Conservation (phyloP, 331 rosid species). For the Erythrophleum ivorense region DNA sequence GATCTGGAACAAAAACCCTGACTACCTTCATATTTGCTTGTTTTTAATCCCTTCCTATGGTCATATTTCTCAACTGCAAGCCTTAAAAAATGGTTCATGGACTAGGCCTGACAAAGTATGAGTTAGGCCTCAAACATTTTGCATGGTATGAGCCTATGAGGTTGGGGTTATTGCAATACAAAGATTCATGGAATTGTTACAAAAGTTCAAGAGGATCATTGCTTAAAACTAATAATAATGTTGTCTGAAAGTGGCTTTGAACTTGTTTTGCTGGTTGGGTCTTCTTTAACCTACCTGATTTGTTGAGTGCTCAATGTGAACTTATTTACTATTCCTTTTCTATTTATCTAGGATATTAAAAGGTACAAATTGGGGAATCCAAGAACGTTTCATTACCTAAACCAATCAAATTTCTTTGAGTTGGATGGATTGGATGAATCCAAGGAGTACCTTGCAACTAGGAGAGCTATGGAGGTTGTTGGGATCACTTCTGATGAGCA, state of each 20-base stretch:
- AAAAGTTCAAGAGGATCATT: neutral
- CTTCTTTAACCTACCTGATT: neutral
- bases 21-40: neutral
- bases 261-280: conserved; percentile 5
- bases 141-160: neutral
- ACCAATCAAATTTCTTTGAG: conserved; percentile 67
- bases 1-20: neutral
- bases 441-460: conserved; percentile 66
- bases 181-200: neutral
- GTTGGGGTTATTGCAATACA: neutral
- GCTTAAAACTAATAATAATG: neutral
- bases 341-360: conserved; percentile 56
- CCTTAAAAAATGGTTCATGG: neutral
- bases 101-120: conserved; percentile 5
- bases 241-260: neutral
- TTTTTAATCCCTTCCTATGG: neutral
- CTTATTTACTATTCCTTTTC: conserved; percentile 25
- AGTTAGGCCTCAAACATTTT: neutral
- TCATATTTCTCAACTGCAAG: conserved; percentile 3
- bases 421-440: conserved; percentile 73
- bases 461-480: conserved; percentile 76
- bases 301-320: neutral
- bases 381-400: conserved; percentile 66
- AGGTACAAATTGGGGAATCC: conserved; percentile 64
- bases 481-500: conserved; percentile 72